Evolutionary conservation across 2,329 filamentous ascomycete species (phyloP).

Genomic region (Myriosclerotinia scirpicola): DNA sequence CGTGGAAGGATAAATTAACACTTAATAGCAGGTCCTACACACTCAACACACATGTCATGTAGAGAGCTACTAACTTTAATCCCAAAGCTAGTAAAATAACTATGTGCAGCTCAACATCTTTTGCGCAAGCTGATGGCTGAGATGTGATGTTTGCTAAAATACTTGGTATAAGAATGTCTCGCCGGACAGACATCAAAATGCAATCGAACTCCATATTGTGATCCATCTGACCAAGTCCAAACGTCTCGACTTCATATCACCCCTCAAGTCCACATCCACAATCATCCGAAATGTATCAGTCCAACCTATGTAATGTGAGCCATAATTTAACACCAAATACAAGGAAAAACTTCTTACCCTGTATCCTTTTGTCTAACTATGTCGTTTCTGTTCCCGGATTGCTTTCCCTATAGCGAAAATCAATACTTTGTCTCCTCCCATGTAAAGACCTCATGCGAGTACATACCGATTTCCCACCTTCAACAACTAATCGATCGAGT

Average conservation of each 20-base stretch:
- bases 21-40: too few species aligned
- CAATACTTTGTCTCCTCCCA: constrained; percentile 12
- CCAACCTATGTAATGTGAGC: constrained; percentile 17
- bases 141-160: constrained; percentile 7
- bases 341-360: constrained; percentile 55
- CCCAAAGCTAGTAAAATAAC: too few species aligned
- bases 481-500: constrained; percentile 85
- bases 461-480: constrained; percentile 75
- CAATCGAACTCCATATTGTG: constrained; percentile 17
- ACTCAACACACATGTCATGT: too few species aligned
- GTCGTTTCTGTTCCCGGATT: constrained; percentile 63
- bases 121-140: background rate
- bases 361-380: constrained; percentile 76
- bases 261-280: constrained; percentile 1
- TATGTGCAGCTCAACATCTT: background rate
- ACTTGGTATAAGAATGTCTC: constrained; percentile 19
- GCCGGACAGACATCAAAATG: constrained; percentile 16
- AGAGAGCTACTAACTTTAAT: too few species aligned
- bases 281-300: constrained; percentile 13
- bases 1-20: too few species aligned
- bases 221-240: constrained; percentile 11
- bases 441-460: constrained; percentile 14
- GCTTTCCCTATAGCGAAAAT: constrained; percentile 58
- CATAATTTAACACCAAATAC: background rate
- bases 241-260: constrained; percentile 1